phyloP scores from a whole-genome alignment of 2,329 filamentous ascomycete species.

The Pseudogymnoascus pannorum region DNA sequence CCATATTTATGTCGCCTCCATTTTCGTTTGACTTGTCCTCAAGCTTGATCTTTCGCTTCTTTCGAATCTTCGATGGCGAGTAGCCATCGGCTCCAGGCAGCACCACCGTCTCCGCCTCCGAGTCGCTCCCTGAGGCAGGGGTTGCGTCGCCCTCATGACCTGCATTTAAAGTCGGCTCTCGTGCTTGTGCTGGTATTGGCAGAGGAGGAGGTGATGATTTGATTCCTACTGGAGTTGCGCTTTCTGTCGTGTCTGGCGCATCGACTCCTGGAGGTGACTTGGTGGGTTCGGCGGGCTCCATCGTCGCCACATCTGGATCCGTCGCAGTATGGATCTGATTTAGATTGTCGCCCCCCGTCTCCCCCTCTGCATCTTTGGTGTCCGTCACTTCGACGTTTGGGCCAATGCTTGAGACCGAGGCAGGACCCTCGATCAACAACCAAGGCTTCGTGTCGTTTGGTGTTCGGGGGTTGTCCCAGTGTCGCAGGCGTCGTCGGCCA shows the following conservation, averaged over 20 bases:
- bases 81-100: conserved; percentile 57
- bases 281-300: conserved; percentile 1
- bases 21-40: conserved; percentile 56
- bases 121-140: conserved; percentile 47
- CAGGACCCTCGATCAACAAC: conserved; percentile 6
- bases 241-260: conserved; percentile 16
- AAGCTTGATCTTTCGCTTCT: conserved; percentile 49
- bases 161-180: neutral
- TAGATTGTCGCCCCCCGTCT: conserved; percentile 25
- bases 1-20: conserved; percentile 23
- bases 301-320: conserved; percentile 12
- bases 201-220: conserved; percentile 26
- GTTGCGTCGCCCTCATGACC: conserved; percentile 22
- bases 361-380: conserved; percentile 25
- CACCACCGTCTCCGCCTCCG: conserved; percentile 66
- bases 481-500: conserved; percentile 2
- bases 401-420: conserved; percentile 8
- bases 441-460: conserved; percentile 6
- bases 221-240: conserved; percentile 22
- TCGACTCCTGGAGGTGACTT: conserved; percentile 14
- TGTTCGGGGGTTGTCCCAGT: neutral
- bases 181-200: conserved; percentile 10
- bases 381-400: conserved; percentile 9
- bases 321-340: conserved; percentile 27
- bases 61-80: conserved; percentile 56